These are phyloP conservation scores for Lasiodiplodia sp. DNA, from an alignment of 2,329 filamentous ascomycete genomes.

Conservation along the genomic window DNA sequence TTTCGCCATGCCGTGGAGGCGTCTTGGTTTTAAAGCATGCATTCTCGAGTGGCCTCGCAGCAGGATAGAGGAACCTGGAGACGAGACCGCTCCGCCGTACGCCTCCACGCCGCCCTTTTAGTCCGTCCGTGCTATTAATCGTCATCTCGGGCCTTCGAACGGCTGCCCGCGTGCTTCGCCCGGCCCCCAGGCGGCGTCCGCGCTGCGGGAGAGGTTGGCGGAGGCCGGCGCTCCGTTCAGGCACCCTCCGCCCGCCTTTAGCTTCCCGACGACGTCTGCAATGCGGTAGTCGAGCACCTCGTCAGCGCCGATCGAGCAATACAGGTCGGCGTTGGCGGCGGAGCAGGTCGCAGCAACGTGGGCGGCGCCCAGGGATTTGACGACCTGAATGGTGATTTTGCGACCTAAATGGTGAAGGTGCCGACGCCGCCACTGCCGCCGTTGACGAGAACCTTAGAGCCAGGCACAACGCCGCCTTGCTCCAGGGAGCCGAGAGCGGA, in stretches of 20 bases:
- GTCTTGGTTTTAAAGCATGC: no score
- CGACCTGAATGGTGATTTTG: slow-evolving; percentile 70
- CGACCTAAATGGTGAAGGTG: slow-evolving; percentile 68
- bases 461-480: background rate
- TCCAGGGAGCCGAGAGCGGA: background rate
- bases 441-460: slow-evolving; percentile 67
- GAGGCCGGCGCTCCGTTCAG: no score
- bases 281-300: slow-evolving; percentile 67
- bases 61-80: no score
- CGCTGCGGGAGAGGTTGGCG: no score
- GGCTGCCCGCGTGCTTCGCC: no score
- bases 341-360: slow-evolving; percentile 68
- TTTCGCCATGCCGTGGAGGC: no score
- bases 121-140: no score
- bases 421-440: slow-evolving; percentile 70
- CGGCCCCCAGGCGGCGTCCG: no score
- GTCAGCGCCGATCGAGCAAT: slow-evolving; percentile 67
- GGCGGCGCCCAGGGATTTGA: slow-evolving; percentile 64
- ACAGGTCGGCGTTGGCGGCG: slow-evolving; percentile 63
- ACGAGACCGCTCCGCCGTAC: no score
- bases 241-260: background rate
- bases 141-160: no score
- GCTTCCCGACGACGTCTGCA: background rate
- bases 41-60: no score
- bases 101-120: no score